A percentile compares a stretch with the other conserved stretches of the same genome.
phyloP scores from a whole-genome alignment of 1,284 basidiomycete genomes.

The Porodaedalea pini region DNA sequence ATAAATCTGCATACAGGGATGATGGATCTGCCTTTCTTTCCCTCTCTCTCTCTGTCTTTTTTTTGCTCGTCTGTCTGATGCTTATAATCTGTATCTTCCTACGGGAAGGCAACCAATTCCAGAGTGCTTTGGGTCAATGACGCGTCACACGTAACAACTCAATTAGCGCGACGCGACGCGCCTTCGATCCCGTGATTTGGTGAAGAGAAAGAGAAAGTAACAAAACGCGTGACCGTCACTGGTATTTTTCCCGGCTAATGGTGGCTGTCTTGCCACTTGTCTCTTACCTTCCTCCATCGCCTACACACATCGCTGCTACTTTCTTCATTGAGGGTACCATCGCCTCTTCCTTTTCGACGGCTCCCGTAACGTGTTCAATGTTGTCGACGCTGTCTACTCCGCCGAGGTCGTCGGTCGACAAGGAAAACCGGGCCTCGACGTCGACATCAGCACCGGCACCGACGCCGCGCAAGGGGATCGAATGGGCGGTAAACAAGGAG shows the following conservation, averaged over 20 bases:
- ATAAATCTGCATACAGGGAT: too few species aligned
- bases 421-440: conserved; percentile 9
- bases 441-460: background rate
- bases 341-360: background rate
- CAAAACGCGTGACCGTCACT: conserved; percentile 5
- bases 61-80: too few species aligned
- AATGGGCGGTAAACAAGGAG: conserved; percentile 21
- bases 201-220: background rate
- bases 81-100: too few species aligned
- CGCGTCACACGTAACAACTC: background rate
- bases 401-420: conserved; percentile 9
- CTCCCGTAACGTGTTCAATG: background rate
- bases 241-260: background rate
- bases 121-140: background rate
- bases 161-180: conserved; percentile 2
- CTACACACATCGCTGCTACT: background rate
- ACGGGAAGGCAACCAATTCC: too few species aligned
- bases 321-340: background rate
- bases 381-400: conserved; percentile 2
- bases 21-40: too few species aligned
- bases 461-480: conserved; percentile 19
- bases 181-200: background rate
- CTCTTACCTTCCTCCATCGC: background rate
- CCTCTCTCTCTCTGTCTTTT: too few species aligned
- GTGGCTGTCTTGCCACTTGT: background rate